Evolutionary conservation across 1,139 yeast species (phyloP), one percentile per base, ranked within the genome.

Genomic region (Candida tetrigidarum): DNA sequence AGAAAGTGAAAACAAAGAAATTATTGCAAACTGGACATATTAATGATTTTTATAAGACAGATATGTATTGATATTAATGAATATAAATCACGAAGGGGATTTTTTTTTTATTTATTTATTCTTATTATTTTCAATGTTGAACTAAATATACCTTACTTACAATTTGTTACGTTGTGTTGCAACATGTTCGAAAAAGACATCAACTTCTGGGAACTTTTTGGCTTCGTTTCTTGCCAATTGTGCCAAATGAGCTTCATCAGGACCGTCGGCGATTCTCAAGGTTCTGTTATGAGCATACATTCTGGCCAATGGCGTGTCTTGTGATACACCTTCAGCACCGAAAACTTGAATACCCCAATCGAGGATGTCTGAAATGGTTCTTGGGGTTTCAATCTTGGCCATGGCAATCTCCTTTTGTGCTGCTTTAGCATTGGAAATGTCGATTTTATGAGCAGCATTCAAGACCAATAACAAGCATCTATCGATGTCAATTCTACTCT

Each of bases 201-300:
- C 75, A 16, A 67, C 69, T 14, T 52, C 48, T 5, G 54, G 50
- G 43, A 69, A 71, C 42, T 55, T 55, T 54, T 72, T 72, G 26
- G 71, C 64, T 48, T 75, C 78, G 37, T 66, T 61, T 46, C 80
- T 67, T 9, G 81, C 88, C 54, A 84, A 69, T 63, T 83, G 89
- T 52, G 70, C 69, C 61, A 81, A 67, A 60, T 84, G 89, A 6
- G 86, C 86, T 63, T 84, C 90, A 64, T 84, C 90, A 2, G 91
- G 90, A 7, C 90, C 89, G 59, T 84, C 91, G 14, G 90, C 89
- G 48, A 83, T 80, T 50, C 89, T 69, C 48, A 84, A 71, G 33
- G 86, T 81, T 61, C 90, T 72, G 48, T 79, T 71, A 50, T 66
- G 65, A 25, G 83, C 81, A 63, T 78, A 84, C 67, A 78, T 65